phyloP scores from a whole-genome alignment of 768 basidiomycete species.

The Pisolithus albus region DNA sequence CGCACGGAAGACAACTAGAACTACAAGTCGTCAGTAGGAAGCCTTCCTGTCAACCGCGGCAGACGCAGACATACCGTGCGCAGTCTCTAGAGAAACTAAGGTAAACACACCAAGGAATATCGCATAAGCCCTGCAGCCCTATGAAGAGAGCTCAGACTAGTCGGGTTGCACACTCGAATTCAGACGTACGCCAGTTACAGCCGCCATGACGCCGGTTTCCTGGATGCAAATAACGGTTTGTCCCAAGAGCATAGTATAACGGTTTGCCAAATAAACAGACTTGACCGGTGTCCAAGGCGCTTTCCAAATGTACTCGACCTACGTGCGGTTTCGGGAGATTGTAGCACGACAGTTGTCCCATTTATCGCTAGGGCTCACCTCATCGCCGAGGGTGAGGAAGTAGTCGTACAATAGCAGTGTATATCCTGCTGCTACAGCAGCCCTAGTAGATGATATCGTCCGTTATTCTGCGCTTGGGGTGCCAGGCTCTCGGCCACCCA shows the following conservation, averaged over 20 bases:
- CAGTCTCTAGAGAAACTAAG: neutral
- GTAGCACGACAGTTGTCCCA: neutral
- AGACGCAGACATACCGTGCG: neutral
- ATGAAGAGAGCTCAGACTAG: neutral
- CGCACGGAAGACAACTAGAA: constrained; percentile 6
- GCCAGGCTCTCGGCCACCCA: neutral
- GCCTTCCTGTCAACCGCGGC: neutral
- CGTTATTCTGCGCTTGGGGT: neutral
- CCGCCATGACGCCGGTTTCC: neutral
- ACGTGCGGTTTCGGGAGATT: neutral
- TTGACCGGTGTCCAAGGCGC: constrained; percentile 6
- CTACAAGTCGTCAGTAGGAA: neutral
- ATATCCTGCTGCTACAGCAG: neutral
- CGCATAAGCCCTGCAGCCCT: neutral
- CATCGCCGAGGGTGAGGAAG: constrained; percentile 2
- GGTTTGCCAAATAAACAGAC: constrained; percentile 4
- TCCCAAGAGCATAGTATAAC: constrained; percentile 1
- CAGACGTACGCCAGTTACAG: neutral
- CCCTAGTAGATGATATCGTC: neutral
- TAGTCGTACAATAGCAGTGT: constrained; percentile 4
- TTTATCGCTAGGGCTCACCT: neutral
- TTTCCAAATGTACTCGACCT: constrained; percentile 9
- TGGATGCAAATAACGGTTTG: constrained; percentile 3
- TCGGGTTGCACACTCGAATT: neutral
- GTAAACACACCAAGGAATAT: neutral